These are phyloP conservation scores for Pholiota microspora DNA, from an alignment of 768 basidiomycete genomes.

Conservation along the genomic window DNA sequence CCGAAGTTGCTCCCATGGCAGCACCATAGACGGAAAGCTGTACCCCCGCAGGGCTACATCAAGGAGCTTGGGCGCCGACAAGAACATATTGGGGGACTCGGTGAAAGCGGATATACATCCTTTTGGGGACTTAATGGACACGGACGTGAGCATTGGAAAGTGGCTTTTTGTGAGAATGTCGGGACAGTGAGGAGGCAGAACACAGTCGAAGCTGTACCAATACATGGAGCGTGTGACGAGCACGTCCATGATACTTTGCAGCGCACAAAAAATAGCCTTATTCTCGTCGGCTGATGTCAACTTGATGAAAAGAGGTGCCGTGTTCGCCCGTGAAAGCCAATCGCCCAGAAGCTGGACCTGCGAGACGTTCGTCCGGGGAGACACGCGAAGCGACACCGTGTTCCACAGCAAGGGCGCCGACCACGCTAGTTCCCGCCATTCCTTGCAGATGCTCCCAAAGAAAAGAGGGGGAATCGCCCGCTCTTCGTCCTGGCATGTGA, in stretches of 20 bases:
- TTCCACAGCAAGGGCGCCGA: slow-evolving; percentile 20
- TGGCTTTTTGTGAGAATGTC: slow-evolving; percentile 16
- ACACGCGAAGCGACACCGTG: slow-evolving; percentile 16
- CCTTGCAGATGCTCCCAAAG: slow-evolving; percentile 17
- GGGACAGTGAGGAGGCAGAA: slow-evolving; percentile 22
- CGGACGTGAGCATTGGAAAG: slow-evolving; percentile 19
- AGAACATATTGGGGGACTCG: slow-evolving; percentile 23
- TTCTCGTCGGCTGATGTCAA: slow-evolving; percentile 19
- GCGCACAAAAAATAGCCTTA: slow-evolving; percentile 15
- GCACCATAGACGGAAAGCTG: slow-evolving; percentile 20
- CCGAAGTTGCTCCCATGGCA: slow-evolving; percentile 22
- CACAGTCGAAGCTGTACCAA: slow-evolving; percentile 22
- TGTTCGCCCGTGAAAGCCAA: slow-evolving; percentile 14
- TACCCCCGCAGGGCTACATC: slow-evolving; percentile 24
- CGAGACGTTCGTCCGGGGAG: slow-evolving; percentile 9
- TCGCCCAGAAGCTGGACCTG: slow-evolving; percentile 11
- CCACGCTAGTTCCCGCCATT: slow-evolving; percentile 20
- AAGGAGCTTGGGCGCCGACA: slow-evolving; percentile 16
- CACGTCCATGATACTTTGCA: slow-evolving; percentile 18
- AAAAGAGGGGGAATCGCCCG: slow-evolving; percentile 11
- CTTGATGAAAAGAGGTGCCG: slow-evolving; percentile 22
- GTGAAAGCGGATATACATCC: slow-evolving; percentile 25
- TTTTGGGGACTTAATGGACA: slow-evolving; percentile 17
- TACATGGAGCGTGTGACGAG: slow-evolving; percentile 18
- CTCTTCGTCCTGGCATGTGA: slow-evolving; percentile 4